Conservation (phyloP, 169 alveolate species). For the Amoebophrya sp. region DNA sequence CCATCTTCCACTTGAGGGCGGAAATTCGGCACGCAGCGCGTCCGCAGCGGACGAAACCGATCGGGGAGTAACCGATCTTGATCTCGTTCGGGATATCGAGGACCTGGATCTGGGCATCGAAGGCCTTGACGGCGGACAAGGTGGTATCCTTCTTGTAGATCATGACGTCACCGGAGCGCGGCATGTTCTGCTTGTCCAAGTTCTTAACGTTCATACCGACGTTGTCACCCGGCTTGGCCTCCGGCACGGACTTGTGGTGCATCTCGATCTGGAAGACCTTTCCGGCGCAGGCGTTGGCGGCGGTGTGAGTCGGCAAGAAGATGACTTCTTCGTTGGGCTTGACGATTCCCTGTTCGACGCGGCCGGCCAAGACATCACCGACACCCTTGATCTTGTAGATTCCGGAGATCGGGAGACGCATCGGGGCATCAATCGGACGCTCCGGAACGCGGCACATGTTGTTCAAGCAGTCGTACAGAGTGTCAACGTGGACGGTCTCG, state of each 20-base stretch:
- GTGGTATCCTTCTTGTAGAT: slow-evolving; percentile 90
- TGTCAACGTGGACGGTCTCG: slow-evolving; percentile 12
- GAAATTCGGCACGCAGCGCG: slow-evolving; percentile 32
- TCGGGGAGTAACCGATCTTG: slow-evolving; percentile 91
- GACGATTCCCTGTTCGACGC: slow-evolving; percentile 95
- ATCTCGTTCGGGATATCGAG: slow-evolving; percentile 92
- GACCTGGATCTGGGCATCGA: slow-evolving; percentile 85
- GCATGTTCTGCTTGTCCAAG: slow-evolving; percentile 85
- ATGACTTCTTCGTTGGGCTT: slow-evolving; percentile 80
- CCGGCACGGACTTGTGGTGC: slow-evolving; percentile 92
- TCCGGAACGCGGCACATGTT: not conserved
- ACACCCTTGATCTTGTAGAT: slow-evolving; percentile 96
- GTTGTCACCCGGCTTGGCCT: slow-evolving; percentile 96
- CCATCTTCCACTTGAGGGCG: slow-evolving; percentile 27
- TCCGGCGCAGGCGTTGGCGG: slow-evolving; percentile 13
- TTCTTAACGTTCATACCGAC: slow-evolving; percentile 94
- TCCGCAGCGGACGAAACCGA: slow-evolving; percentile 42
- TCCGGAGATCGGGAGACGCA: not conserved
- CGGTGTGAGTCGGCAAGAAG: slow-evolving; percentile 81
- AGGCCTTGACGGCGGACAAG: slow-evolving; percentile 79
- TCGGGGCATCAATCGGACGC: not conserved
- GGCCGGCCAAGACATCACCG: slow-evolving; percentile 98
- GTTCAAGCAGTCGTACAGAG: not conserved
- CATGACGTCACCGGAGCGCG: slow-evolving; percentile 83
- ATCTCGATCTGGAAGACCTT: slow-evolving; percentile 89